A percentile compares a stretch with the other conserved stretches of the same genome.
Evolutionary conservation across 306 rosid species (phyloP).

Genomic region (Corylus americana): DNA sequence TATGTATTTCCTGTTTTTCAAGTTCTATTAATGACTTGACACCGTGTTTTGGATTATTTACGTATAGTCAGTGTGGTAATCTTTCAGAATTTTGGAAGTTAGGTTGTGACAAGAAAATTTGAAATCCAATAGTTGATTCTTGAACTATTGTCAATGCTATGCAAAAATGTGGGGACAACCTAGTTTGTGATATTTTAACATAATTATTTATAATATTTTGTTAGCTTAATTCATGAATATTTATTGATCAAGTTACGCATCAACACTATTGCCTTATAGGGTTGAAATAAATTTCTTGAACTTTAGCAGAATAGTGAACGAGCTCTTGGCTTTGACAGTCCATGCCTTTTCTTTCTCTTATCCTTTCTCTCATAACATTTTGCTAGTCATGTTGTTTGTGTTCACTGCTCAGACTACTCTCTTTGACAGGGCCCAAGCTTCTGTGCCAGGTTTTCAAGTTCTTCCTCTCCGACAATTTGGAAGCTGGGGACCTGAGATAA

Average conservation of each 20-base stretch:
- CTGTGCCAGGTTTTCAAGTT: constrained; percentile 81
- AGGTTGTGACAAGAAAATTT: not conserved
- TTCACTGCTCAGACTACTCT: constrained; percentile 25
- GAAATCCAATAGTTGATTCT: not conserved
- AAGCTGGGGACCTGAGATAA: constrained; percentile 87
- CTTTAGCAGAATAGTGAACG: not conserved
- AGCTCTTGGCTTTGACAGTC: not conserved
- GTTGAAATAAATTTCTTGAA: not conserved
- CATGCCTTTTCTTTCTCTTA: constrained; percentile 6
- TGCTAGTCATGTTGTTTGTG: constrained; percentile 19
- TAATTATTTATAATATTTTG: not conserved
- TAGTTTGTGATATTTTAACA: not conserved
- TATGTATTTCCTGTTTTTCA: not conserved
- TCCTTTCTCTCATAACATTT: constrained; percentile 10
- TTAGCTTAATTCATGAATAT: not conserved
- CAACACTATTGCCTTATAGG: not conserved
- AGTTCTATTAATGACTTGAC: not conserved
- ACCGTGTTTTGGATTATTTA: too few relatives aligned
- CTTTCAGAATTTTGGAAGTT: not conserved
- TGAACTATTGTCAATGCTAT: not conserved
- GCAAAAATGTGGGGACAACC: not conserved
- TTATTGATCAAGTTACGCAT: not conserved
- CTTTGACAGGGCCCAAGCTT: constrained; percentile 69
- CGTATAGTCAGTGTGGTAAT: not conserved
- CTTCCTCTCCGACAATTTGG: constrained; percentile 91